Base-by-base conservation (phyloP, 805 yeast species). In the Candida namnaoensis region DNA sequence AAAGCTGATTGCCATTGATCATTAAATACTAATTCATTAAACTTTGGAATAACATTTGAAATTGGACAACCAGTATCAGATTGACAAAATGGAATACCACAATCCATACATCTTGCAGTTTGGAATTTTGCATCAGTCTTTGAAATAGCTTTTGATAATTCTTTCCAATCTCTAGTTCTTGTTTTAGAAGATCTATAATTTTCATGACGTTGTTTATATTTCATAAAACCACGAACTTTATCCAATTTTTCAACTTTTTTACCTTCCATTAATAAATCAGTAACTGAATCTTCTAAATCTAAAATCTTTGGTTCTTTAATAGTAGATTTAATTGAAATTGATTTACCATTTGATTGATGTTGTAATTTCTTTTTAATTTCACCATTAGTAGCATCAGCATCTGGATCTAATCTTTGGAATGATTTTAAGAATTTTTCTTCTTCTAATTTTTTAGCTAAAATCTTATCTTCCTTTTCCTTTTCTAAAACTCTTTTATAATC, bases 1-100 rank as follows among this genome's bases (percentile, higher is more conserved):
- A 88, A 72, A 15, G 99, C 99, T 54, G 88, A 90, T 57, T 72
- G 79, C 98, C 98, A 91, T 60, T 91, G 80, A 64, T 88, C 91
- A 64, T 88, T 78, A 78, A 88, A 91, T 15, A 91, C 96, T 52
- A 93, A 76, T 62, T 90, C 98, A 64, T 91, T 93, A 91, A 96
- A 93, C 67, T 91, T 90, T 48, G 99, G 99, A 70, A 91, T 91
- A 53, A 91, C 81, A 66, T 91, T 91, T 41, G 97, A 88, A 51
- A 91, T 84, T 41, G 99, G 99, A 70, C 99, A 91, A 45, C 99
- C 99, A 36, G 96, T 85, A 64, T 91, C 98, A 38, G 95, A 83
- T 58, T 91, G 95, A 73, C 99, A 91, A 78, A 91, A 91, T 44
- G 99, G 99, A 54, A 93, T 95, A 72, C 99, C 99, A 73, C 99